Base-by-base conservation (phyloP, 2,329 filamentous ascomycete species). In the Paecilomyces dactylethromorphus region DNA sequence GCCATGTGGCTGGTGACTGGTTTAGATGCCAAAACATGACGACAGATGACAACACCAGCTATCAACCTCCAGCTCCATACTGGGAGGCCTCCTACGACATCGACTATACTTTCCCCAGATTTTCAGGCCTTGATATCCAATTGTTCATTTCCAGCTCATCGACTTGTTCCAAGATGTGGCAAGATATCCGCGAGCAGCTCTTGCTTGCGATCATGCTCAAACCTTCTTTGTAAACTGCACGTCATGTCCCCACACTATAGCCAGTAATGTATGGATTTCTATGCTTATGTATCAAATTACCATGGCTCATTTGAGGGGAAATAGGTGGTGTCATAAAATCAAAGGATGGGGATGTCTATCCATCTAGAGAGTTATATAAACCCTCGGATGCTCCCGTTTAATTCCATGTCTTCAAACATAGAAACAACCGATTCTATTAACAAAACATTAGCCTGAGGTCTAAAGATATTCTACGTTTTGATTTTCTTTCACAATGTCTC, bases 401-500 rank as follows among this genome's bases (percentile, higher is more conserved):
- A 21, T 18, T n/a, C 39, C 15, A 45, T 18, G 18, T 45, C 15
- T 21, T 58, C 39, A 15, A n/a, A 45, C 26, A 39, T 13, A 15
- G 13, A 45, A 45, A 18, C 26, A 29, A 29, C 26, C 26, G 26
- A 29, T 29, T 29, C 3, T 29, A 29, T 29, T 29, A 5, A 8
- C 13, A 45, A 45, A 21, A 45, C 39, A 45, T 6, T n/a, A 45
- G 15, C 10, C 18, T 21, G 10, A 45, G 7, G 21, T 3, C 6
- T 18, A 45, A 45, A 18, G 4, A 45, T 18, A 45, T 18, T 45
- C 7, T 45, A 53, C 22, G n/a, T 35, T 31, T 31, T 21, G 15
- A 55, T n/a, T 53, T 10, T 18, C 39, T 50, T 18, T 58, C 73
- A 73, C 58, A 60, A 82, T 81, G 79, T 78, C 77, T 45, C 67